A percentile compares a stretch with the other conserved stretches of the same genome.
phyloP scores from a whole-genome alignment of 441 rosid genomes.

The Lepidium campestre region DNA sequence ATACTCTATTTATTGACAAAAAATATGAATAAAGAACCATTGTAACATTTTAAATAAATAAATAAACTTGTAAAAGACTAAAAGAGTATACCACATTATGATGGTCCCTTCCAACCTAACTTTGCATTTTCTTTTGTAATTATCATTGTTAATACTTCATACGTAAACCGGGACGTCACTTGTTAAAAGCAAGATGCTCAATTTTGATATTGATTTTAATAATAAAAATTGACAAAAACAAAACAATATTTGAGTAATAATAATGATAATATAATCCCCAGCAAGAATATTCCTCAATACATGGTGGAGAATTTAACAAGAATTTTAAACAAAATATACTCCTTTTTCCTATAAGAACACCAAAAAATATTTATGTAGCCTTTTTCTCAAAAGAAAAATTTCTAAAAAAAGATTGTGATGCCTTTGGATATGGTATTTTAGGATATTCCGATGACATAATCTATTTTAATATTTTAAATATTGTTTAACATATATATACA shows the following conservation, averaged over 20 bases:
- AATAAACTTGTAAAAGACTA: too few species aligned
- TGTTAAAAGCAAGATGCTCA: constrained; percentile 20
- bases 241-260: background rate
- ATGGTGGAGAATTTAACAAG: constrained; percentile 6
- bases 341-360: background rate
- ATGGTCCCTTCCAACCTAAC: constrained; percentile 29
- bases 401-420: background rate
- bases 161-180: constrained; percentile 27
- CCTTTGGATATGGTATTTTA: background rate
- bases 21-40: background rate
- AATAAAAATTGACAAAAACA: background rate
- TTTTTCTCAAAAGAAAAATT: background rate
- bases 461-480: background rate
- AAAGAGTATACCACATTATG: constrained; percentile 3
- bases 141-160: constrained; percentile 5
- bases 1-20: background rate
- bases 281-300: constrained; percentile 1
- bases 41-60: background rate
- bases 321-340: background rate
- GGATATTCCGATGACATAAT: background rate
- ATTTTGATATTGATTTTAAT: background rate
- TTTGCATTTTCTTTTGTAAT: constrained; percentile 5
- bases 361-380: background rate
- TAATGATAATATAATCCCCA: background rate
- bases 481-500: too few species aligned